A percentile compares a stretch with the other conserved stretches of the same genome.
These are phyloP conservation scores for Chimonanthus praecox DNA, from an alignment of 164 flowering plant species.

Conservation along the genomic window DNA sequence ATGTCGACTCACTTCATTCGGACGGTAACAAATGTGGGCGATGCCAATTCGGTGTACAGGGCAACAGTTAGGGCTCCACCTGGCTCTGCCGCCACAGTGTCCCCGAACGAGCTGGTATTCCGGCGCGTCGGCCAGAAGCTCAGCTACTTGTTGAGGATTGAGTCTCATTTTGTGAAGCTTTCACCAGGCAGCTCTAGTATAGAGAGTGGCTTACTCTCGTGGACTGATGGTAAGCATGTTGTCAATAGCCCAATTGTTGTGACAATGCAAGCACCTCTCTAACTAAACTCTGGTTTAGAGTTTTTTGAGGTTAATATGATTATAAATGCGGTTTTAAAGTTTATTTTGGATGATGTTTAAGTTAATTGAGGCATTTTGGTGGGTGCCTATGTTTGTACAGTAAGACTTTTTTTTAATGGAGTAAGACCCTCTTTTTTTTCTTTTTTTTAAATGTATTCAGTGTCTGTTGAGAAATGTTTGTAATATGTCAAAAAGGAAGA, in stretches of 20 bases:
- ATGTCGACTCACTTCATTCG: slow-evolving; percentile 77
- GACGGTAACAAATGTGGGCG: slow-evolving; percentile 81
- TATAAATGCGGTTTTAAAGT: no score
- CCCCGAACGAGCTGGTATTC: slow-evolving; percentile 60
- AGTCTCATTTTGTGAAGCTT: slow-evolving; percentile 42
- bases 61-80: slow-evolving; percentile 46
- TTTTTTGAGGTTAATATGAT: no score
- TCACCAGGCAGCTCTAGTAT: slow-evolving; percentile 52
- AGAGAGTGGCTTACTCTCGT: slow-evolving; percentile 52
- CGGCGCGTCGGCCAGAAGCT: slow-evolving; percentile 68
- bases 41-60: slow-evolving; percentile 45
- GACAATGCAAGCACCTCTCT: slow-evolving; percentile 76
- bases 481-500: no score
- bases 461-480: no score
- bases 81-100: slow-evolving; percentile 54
- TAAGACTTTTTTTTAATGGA: no score
- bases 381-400: no score
- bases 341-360: no score
- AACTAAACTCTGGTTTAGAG: background rate
- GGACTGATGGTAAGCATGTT: slow-evolving; percentile 80
- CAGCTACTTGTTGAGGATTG: slow-evolving; percentile 61
- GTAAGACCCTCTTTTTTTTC: no score
- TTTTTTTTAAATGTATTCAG: no score
- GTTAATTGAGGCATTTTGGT: no score
- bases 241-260: slow-evolving; percentile 80